Percentiles rank a stretch among this genome's conserved stretches.
Conservation (phyloP, 495 filamentous ascomycete genomes). For the Penicillium cosmopolitanum region DNA sequence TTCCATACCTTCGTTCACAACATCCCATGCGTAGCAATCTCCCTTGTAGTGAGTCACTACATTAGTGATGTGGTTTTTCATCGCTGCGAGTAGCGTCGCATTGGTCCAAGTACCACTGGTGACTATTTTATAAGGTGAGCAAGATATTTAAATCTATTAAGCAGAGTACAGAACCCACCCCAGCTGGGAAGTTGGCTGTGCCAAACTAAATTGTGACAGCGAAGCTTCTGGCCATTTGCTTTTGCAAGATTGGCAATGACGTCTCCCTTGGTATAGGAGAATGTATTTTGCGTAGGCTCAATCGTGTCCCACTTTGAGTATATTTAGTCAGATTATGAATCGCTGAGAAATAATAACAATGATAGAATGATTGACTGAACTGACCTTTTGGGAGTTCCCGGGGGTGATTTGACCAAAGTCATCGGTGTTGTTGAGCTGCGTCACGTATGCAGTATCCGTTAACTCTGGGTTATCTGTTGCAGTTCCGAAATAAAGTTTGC, state of each 20-base stretch:
- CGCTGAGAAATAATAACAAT: neutral
- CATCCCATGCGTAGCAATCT: constrained; percentile 52
- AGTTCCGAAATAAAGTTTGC: constrained; percentile 62
- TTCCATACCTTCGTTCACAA: constrained; percentile 43
- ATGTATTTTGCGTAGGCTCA: constrained; percentile 52
- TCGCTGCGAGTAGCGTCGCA: constrained; percentile 51
- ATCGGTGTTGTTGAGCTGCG: constrained; percentile 46
- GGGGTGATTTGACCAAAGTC: constrained; percentile 65
- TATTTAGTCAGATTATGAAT: neutral
- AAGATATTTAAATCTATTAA: neutral
- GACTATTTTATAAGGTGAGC: constrained; percentile 35
- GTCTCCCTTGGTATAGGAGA: constrained; percentile 55
- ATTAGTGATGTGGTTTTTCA: constrained; percentile 44
- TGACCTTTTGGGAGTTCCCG: constrained; percentile 60
- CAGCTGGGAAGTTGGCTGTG: constrained; percentile 62
- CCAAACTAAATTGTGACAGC: constrained; percentile 68
- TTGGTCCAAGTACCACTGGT: constrained; percentile 58
- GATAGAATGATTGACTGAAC: neutral
- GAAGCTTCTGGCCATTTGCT: constrained; percentile 55
- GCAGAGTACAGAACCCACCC: constrained; percentile 36
- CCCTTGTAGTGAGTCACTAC: constrained; percentile 60
- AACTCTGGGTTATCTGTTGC: constrained; percentile 59
- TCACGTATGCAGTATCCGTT: constrained; percentile 53
- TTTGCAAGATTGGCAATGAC: constrained; percentile 53
- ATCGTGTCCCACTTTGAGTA: constrained; percentile 51